Conservation (phyloP, 148 eudicot species). For the Persicaria tinctoria region DNA sequence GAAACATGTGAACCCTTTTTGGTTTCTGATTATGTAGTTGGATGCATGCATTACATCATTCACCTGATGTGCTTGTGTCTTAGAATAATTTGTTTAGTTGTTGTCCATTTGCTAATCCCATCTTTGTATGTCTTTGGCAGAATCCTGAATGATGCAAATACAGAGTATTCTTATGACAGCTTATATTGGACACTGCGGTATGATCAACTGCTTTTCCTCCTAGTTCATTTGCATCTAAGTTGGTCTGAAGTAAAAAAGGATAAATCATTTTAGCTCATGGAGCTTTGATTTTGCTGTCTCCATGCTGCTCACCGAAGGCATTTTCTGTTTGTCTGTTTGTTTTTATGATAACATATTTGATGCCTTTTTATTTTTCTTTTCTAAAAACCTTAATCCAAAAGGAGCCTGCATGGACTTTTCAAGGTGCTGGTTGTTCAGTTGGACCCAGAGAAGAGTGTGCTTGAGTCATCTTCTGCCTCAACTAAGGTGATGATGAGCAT, state of each 20-base stretch:
- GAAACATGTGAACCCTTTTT: not conserved
- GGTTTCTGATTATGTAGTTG: not conserved
- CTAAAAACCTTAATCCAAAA: constrained; percentile 20
- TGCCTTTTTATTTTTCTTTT: constrained; percentile 14
- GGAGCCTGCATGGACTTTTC: constrained; percentile 78
- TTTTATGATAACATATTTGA: not conserved
- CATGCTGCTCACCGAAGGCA: not conserved
- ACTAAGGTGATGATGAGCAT: constrained; percentile 40
- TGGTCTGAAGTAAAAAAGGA: not conserved
- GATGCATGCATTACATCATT: not conserved
- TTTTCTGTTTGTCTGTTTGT: not conserved
- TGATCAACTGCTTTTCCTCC: constrained; percentile 7
- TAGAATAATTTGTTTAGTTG: not conserved
- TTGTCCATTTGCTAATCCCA: not conserved
- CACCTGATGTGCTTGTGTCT: not conserved
- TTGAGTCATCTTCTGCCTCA: constrained; percentile 30
- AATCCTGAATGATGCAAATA: constrained; percentile 60
- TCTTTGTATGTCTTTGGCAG: constrained; percentile 25
- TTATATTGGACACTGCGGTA: constrained; percentile 88
- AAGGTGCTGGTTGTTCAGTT: constrained; percentile 36
- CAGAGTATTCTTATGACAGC: constrained; percentile 72
- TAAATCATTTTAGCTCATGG: not conserved
- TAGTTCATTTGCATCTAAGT: not conserved
- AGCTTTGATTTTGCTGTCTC: not conserved
- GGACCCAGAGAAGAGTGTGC: constrained; percentile 22